Percentiles rank a stretch among this genome's conserved stretches.
Evolutionary conservation across 225 moss, liverwort and hornwort genomes (phyloP).

Genomic region (Polytrichum formosum): DNA sequence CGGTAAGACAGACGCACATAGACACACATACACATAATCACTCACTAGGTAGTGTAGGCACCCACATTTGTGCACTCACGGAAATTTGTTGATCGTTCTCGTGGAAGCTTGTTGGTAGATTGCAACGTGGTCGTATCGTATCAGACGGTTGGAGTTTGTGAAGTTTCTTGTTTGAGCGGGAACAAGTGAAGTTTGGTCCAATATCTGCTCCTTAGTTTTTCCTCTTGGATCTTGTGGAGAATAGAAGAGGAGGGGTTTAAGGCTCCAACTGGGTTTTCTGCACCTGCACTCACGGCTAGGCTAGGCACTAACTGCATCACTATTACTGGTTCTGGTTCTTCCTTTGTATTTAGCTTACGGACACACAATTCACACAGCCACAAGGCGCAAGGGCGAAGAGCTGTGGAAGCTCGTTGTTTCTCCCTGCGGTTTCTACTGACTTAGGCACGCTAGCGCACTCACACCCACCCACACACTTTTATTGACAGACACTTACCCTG

Average conservation of each 20-base stretch:
- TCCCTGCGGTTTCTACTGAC: background rate
- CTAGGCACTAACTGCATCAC: background rate
- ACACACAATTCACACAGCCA: background rate
- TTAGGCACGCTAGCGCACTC: slow-evolving; percentile 1
- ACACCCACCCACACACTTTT: no score
- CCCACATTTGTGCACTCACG: background rate
- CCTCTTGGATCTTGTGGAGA: background rate
- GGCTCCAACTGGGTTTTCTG: background rate
- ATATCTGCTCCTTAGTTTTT: background rate
- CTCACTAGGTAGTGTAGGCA: background rate
- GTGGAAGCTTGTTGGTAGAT: no score
- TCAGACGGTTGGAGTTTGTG: background rate
- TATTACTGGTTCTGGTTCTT: background rate
- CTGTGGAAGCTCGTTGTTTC: background rate
- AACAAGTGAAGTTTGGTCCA: no score
- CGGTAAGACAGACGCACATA: background rate
- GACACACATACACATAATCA: no score
- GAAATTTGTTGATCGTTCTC: no score
- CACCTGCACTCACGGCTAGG: background rate
- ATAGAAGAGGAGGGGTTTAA: background rate
- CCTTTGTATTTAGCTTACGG: background rate
- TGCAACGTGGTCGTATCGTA: background rate
- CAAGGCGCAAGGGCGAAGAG: no score
- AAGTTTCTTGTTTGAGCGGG: background rate
- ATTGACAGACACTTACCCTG: background rate